phyloP scores from a whole-genome alignment of 2,329 filamentous ascomycete genomes.

The Aspergillus novoparasiticus region DNA sequence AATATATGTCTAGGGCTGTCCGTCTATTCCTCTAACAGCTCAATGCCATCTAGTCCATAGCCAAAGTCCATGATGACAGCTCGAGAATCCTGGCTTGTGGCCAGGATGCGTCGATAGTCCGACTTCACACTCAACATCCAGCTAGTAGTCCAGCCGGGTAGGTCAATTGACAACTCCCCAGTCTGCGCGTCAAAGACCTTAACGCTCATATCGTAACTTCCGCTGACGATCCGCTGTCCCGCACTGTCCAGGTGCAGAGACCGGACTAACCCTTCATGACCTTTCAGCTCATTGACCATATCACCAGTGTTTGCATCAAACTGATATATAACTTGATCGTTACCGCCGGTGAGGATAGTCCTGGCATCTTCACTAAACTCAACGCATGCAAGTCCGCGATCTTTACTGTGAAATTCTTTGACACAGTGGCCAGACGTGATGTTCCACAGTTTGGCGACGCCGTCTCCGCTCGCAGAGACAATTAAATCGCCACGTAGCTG shows the following conservation, averaged over 20 bases:
- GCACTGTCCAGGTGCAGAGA: constrained; percentile 87
- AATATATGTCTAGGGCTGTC: constrained; percentile 3
- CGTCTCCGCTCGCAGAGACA: constrained; percentile 92
- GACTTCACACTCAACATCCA: constrained; percentile 97
- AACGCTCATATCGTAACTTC: constrained; percentile 92
- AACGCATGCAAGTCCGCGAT: constrained; percentile 90
- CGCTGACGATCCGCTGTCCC: constrained; percentile 83
- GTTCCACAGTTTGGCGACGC: constrained; percentile 93
- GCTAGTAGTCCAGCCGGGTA: constrained; percentile 92
- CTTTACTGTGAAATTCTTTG: constrained; percentile 86
- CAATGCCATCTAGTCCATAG: constrained; percentile 56
- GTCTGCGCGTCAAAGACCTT: constrained; percentile 89
- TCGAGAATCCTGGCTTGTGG: constrained; percentile 90
- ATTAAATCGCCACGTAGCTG: constrained; percentile 91
- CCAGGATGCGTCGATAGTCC: constrained; percentile 91
- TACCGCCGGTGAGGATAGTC: constrained; percentile 89
- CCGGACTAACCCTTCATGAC: constrained; percentile 83
- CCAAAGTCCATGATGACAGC: constrained; percentile 94
- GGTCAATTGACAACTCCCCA: constrained; percentile 76
- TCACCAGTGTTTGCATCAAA: constrained; percentile 92
- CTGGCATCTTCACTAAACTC: constrained; percentile 96
- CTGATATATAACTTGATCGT: constrained; percentile 92
- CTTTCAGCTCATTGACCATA: constrained; percentile 76
- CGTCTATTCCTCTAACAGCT: constrained; percentile 50
- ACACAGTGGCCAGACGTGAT: constrained; percentile 84